phyloP scores from a whole-genome alignment of 306 rosid genomes.

The Sechiopsis laciniata region DNA sequence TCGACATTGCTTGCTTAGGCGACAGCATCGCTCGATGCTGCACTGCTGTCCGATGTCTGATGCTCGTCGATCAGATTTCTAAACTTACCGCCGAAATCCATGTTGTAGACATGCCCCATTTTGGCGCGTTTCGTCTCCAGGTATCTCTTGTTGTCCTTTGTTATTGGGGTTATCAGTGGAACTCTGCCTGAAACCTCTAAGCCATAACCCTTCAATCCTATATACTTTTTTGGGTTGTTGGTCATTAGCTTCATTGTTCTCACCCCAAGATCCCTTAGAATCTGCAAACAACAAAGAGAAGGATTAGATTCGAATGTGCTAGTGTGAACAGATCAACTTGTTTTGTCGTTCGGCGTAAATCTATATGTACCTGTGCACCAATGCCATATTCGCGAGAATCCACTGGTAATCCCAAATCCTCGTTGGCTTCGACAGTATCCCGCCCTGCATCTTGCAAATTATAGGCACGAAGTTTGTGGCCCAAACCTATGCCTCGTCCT shows the following conservation, averaged over 20 bases:
- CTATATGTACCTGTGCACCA: constrained; percentile 72
- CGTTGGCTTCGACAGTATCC: constrained; percentile 91
- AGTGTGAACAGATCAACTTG: background rate
- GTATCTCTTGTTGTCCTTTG: constrained; percentile 65
- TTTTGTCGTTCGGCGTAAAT: background rate
- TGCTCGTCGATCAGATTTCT: constrained; percentile 31
- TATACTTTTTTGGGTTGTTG: constrained; percentile 75
- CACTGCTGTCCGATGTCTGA: constrained; percentile 21
- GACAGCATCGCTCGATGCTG: background rate
- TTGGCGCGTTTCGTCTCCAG: constrained; percentile 66
- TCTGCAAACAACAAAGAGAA: constrained; percentile 35
- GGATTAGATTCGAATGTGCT: background rate
- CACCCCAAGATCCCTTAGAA: constrained; percentile 68
- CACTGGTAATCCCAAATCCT: constrained; percentile 86
- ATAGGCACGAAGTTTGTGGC: constrained; percentile 92
- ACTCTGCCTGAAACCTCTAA: constrained; percentile 65
- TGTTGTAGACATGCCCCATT: constrained; percentile 65
- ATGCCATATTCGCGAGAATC: constrained; percentile 96
- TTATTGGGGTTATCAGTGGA: constrained; percentile 60
- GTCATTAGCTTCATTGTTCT: constrained; percentile 85
- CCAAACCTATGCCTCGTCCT: constrained; percentile 96
- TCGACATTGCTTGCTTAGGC: background rate
- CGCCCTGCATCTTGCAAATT: constrained; percentile 79
- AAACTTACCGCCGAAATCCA: constrained; percentile 34
- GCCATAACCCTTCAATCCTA: constrained; percentile 81